Percentiles rank a stretch among this genome's conserved stretches.
These are phyloP conservation scores for Steccherinum ochraceum DNA, from an alignment of 768 basidiomycete species.

Conservation along the genomic window DNA sequence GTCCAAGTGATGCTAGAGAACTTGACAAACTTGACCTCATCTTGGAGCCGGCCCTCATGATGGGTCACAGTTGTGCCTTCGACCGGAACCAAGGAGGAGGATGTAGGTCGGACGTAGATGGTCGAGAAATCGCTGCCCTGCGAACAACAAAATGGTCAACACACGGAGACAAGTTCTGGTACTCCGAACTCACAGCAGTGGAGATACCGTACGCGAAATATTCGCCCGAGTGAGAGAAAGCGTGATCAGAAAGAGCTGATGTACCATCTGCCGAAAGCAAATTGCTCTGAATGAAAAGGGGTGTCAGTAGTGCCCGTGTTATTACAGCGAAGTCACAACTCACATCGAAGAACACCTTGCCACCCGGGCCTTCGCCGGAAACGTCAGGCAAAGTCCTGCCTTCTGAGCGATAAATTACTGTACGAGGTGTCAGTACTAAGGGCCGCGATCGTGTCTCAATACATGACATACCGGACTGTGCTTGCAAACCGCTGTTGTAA, in stretches of 20 bases:
- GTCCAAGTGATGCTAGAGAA: conserved; percentile 72
- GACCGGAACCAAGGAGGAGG: conserved; percentile 43
- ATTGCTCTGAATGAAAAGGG: conserved; percentile 46
- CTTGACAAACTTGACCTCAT: conserved; percentile 71
- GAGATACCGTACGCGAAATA: conserved; percentile 77
- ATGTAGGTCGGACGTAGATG: conserved; percentile 60
- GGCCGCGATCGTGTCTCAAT: too few species aligned
- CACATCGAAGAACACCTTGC: conserved; percentile 79
- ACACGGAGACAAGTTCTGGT: not conserved
- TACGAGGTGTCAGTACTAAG: not conserved
- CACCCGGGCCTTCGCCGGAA: conserved; percentile 37
- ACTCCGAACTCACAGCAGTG: conserved; percentile 44
- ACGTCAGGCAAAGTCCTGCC: conserved; percentile 49
- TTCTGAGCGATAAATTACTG: conserved; percentile 59
- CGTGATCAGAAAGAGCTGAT: conserved; percentile 48
- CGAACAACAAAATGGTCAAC: not conserved
- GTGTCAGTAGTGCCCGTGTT: not conserved
- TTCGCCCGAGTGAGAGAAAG: conserved; percentile 61
- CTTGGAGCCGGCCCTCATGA: conserved; percentile 48
- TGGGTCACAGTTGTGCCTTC: conserved; percentile 31
- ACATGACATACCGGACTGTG: conserved; percentile 46
- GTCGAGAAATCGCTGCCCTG: conserved; percentile 74
- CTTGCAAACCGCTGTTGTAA: conserved; percentile 71
- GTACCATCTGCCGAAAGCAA: conserved; percentile 68
- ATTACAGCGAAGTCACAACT: too few species aligned